A percentile compares a stretch with the other conserved stretches of the same genome.
These are phyloP conservation scores for Urochloa ruziziensis DNA, from an alignment of 176 grass and related monocot genomes.

Conservation along the genomic window DNA sequence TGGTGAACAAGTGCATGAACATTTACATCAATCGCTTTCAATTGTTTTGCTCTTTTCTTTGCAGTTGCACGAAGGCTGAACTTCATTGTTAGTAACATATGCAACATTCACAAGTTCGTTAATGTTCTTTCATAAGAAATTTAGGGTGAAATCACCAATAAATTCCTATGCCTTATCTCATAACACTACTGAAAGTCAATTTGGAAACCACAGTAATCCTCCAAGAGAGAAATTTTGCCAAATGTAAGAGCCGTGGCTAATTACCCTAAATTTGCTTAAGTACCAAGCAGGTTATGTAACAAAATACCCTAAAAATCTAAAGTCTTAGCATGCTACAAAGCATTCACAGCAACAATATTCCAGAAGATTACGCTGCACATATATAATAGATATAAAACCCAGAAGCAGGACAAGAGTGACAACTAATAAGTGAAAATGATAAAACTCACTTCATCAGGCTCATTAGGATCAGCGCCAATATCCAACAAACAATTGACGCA, in stretches of 20 bases:
- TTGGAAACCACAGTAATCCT: neutral
- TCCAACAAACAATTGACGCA: constrained; percentile 29
- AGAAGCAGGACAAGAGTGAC: neutral
- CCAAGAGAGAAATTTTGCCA: neutral
- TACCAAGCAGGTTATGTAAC: neutral
- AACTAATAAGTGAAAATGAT: neutral
- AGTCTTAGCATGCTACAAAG: neutral
- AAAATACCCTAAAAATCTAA: neutral
- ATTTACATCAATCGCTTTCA: too few relatives aligned
- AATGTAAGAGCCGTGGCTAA: neutral
- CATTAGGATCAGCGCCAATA: neutral
- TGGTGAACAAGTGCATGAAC: too few relatives aligned
- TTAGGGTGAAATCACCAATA: neutral
- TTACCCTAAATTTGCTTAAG: neutral
- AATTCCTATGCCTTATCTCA: neutral
- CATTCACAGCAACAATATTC: neutral
- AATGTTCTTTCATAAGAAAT: too few relatives aligned
- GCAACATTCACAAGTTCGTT: neutral
- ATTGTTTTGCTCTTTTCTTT: too few relatives aligned
- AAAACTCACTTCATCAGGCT: constrained; percentile 27
- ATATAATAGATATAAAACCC: neutral
- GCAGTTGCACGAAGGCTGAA: neutral
- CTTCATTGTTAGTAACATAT: neutral
- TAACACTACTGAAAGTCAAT: neutral
- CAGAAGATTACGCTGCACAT: neutral